Evolutionary conservation across 2,329 filamentous ascomycete genomes (phyloP), one percentile per base, ranked within the genome.

Genomic region (Alternaria conjuncta): DNA sequence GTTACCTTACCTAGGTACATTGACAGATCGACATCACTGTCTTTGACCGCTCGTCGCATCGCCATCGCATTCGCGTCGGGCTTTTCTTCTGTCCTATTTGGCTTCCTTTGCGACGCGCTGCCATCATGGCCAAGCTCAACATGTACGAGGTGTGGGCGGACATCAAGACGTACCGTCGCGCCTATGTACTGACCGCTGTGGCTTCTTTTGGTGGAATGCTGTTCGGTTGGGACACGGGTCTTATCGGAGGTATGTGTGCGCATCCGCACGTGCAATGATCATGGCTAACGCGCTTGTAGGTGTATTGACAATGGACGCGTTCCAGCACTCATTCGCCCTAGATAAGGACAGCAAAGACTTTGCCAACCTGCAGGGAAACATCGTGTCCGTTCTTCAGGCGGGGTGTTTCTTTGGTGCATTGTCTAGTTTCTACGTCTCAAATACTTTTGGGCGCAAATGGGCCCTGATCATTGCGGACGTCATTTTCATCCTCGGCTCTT

Each of bases 331-430:
- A 1, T 83, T 83, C 69, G 73, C 71, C 12, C 75, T 83, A 6
- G 66, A 82, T 61, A 63, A 65, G 10, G 51, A 76, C 0, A 75
- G 76, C 41, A 44, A 65, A 1, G 64, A 76, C 44, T 82, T 80
- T 60, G 76, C 76, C 56, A 80, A 80, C 32, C 68, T 83, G 5
- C 80, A 81, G 49, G 81, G 81, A 20, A 83, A 82, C 64, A 82
- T 83, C 43, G 81, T 82, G 0, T 82, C 80, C 6, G 80, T 82
- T 1, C 75, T 83, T 3, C 81, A 83, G 63, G 80, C 80, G 1
- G 81, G 81, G 15, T 83, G 81, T 63, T 83, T 83, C 66, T 82
- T 83, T 57, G 81, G 81, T n/a, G 81, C 81, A 1, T 69, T 81
- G 56, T 71, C 79, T 2, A 80, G 77, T 6, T 83, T 83, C 68